Percentiles rank a stretch among this genome's conserved stretches.
Evolutionary conservation across 129 eudicot genomes (phyloP).

Genomic region (Silybum marianum): DNA sequence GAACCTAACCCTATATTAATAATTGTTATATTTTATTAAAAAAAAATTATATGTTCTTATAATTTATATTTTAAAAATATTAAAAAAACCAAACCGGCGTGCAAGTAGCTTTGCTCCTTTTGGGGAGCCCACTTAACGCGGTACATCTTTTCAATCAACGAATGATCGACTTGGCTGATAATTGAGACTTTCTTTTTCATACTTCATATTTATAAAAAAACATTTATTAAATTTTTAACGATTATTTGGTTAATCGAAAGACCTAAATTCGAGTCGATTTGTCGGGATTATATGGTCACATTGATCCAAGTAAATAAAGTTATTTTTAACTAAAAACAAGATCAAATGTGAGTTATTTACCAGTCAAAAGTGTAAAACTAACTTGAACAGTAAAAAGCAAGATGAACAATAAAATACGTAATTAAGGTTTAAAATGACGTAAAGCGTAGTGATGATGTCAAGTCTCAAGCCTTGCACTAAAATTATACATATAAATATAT

Average conservation of each 20-base stretch:
- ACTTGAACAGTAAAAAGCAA: no score
- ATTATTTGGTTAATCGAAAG: not conserved
- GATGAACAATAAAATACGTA: no score
- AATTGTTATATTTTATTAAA: not conserved
- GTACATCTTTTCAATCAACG: not conserved
- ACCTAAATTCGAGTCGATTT: not conserved
- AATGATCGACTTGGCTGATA: not conserved
- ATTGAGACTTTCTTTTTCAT: not conserved
- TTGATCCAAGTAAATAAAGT: not conserved
- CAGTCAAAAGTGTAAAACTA: no score
- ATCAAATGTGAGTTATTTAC: no score
- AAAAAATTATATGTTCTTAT: no score
- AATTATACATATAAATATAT: no score
- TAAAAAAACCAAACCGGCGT: not conserved
- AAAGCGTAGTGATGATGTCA: no score
- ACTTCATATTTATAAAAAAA: not conserved
- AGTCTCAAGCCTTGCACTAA: no score
- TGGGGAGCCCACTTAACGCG: slow-evolving; percentile 3
- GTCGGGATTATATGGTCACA: not conserved
- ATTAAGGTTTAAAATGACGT: no score
- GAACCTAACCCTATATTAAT: no score
- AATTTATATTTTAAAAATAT: no score
- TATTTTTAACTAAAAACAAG: no score
- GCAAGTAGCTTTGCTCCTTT: not conserved
- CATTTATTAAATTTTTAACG: not conserved